A percentile compares a stretch with the other conserved stretches of the same genome.
Evolutionary conservation across 495 filamentous ascomycete species (phyloP).

Genomic region (Penicillium flavigenum): DNA sequence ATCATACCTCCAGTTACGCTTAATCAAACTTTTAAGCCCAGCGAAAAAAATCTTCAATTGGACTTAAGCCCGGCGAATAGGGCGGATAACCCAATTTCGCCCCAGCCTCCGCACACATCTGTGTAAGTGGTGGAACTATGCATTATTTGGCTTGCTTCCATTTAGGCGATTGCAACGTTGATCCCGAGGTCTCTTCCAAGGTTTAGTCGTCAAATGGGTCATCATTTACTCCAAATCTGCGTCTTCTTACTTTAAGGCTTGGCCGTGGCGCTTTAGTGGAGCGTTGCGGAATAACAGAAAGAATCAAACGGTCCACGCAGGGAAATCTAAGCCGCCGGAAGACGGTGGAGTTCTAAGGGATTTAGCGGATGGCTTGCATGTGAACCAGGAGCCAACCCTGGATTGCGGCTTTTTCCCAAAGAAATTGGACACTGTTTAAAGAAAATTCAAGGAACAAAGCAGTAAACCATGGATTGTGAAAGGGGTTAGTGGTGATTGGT

Average conservation of each 20-base stretch:
- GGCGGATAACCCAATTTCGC: too few relatives aligned
- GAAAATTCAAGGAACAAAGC: not conserved
- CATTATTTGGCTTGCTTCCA: not conserved
- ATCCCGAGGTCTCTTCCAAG: not conserved
- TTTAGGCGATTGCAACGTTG: not conserved
- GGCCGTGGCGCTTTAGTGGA: not conserved
- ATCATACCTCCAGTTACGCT: too few relatives aligned
- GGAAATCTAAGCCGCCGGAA: not conserved
- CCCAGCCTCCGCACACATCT: too few relatives aligned
- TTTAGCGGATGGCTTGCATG: not conserved
- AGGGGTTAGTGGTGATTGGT: not conserved
- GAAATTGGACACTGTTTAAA: not conserved
- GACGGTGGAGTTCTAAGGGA: not conserved
- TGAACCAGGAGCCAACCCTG: not conserved
- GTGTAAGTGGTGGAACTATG: too few relatives aligned
- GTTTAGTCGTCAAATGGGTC: not conserved
- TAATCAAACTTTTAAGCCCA: too few relatives aligned
- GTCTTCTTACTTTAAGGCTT: not conserved
- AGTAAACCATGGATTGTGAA: not conserved
- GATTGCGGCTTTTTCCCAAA: not conserved
- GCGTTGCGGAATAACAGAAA: not conserved
- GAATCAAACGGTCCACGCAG: not conserved
- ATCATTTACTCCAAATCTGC: not conserved
- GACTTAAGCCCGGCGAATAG: too few relatives aligned
- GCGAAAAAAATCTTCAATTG: too few relatives aligned